Percentiles rank a stretch among this genome's conserved stretches.
phyloP scores from a whole-genome alignment of 345 rosid genomes.

The Gossypium ekmanianum region DNA sequence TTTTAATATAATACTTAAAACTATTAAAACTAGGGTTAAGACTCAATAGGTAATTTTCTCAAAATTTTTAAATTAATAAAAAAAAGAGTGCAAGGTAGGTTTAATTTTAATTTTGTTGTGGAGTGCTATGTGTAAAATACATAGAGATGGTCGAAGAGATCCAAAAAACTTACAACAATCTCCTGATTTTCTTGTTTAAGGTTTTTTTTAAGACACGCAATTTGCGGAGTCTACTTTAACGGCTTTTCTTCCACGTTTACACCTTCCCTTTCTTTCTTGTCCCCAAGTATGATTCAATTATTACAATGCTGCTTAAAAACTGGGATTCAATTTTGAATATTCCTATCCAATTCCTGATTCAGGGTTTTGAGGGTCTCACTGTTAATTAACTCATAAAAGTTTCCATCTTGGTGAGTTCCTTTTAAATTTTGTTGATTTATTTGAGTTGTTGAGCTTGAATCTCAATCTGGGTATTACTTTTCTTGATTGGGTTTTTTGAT shows the following conservation, averaged over 20 bases:
- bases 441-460: background rate
- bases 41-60: fast-evolving
- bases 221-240: slow-evolving; percentile 41
- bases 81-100: background rate
- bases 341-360: background rate
- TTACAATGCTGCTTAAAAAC: slow-evolving; percentile 15
- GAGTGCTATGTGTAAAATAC: slow-evolving; percentile 16
- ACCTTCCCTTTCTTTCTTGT: slow-evolving; percentile 8
- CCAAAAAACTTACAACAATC: background rate
- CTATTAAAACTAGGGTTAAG: no score
- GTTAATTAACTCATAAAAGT: background rate
- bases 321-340: slow-evolving; percentile 19
- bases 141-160: background rate
- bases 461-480: slow-evolving; percentile 17
- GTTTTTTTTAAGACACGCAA: slow-evolving; percentile 32
- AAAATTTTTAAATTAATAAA: background rate
- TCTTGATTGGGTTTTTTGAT: slow-evolving; percentile 12
- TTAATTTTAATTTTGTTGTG: background rate
- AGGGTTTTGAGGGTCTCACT: background rate
- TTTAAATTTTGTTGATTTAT: background rate
- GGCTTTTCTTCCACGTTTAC: slow-evolving; percentile 36
- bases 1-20: no score
- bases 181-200: slow-evolving; percentile 16
- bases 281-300: slow-evolving; percentile 26
- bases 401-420: slow-evolving; percentile 12